A percentile compares a stretch with the other conserved stretches of the same genome.
Conservation (phyloP, 768 basidiomycete genomes). For the Kwoniella europaea region DNA sequence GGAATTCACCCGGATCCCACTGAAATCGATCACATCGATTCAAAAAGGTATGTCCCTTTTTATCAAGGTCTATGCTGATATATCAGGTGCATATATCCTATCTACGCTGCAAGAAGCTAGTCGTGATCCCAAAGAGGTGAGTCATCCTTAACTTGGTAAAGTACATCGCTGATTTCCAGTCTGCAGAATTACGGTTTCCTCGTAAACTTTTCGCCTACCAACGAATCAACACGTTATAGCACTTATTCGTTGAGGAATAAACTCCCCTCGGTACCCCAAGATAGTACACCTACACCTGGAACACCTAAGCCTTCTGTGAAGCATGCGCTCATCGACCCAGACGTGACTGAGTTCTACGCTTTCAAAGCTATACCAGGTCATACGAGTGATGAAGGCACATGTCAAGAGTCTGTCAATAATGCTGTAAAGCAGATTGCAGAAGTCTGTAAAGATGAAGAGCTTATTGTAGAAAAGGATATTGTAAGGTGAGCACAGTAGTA, state of each 20-base stretch:
- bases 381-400: slow-evolving; percentile 61
- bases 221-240: slow-evolving; percentile 75
- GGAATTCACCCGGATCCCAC: slow-evolving; percentile 83
- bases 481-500: slow-evolving; percentile 67
- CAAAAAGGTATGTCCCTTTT: slow-evolving; percentile 68
- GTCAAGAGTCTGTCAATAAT: slow-evolving; percentile 75
- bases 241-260: slow-evolving; percentile 84
- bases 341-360: slow-evolving; percentile 54
- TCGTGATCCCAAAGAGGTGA: slow-evolving; percentile 73
- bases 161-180: neutral
- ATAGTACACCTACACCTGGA: slow-evolving; percentile 68
- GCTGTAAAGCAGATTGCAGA: slow-evolving; percentile 73
- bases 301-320: slow-evolving; percentile 61
- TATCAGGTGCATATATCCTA: slow-evolving; percentile 86
- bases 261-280: slow-evolving; percentile 43
- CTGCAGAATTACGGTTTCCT: slow-evolving; percentile 77
- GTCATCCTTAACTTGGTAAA: slow-evolving; percentile 12
- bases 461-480: slow-evolving; percentile 73
- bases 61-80: slow-evolving; percentile 6
- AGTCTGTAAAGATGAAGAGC: slow-evolving; percentile 59
- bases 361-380: slow-evolving; percentile 59
- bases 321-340: slow-evolving; percentile 26
- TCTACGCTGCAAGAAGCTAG: slow-evolving; percentile 92
- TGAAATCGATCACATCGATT: slow-evolving; percentile 76
- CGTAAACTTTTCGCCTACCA: slow-evolving; percentile 74